These are phyloP conservation scores for Eimeria mitis DNA, from an alignment of 169 alveolate species.

Conservation along the genomic window DNA sequence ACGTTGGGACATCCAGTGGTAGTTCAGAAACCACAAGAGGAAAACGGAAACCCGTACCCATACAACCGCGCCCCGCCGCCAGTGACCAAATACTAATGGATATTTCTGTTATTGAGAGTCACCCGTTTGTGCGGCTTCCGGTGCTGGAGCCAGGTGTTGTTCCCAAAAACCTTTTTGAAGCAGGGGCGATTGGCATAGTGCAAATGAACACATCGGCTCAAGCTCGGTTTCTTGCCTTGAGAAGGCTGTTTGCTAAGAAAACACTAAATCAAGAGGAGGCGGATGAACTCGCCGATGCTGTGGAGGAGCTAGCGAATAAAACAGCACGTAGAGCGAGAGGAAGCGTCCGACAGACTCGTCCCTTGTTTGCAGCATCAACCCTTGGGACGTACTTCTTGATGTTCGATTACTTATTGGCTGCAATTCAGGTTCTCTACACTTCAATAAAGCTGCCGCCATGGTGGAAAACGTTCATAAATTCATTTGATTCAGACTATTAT, in stretches of 20 bases:
- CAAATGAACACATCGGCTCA: neutral
- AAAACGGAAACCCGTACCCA: neutral
- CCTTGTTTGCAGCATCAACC: constrained; percentile 4
- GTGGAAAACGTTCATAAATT: neutral
- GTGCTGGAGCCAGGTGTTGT: neutral
- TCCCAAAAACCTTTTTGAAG: neutral
- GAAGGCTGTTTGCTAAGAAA: neutral
- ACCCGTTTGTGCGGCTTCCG: neutral
- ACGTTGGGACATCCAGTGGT: neutral
- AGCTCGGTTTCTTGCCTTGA: neutral
- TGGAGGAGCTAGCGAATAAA: neutral
- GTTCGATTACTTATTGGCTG: neutral
- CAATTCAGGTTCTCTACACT: neutral
- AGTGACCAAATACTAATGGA: neutral
- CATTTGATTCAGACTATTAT: neutral
- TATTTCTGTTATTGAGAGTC: neutral
- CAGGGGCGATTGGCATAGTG: neutral
- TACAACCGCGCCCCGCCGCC: neutral
- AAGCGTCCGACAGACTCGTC: neutral
- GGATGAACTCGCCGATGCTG: neutral
- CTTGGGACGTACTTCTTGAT: neutral
- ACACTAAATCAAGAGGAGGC: neutral
- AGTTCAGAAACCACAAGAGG: neutral
- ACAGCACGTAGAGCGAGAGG: neutral
- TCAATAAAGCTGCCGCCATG: neutral